Base-by-base conservation (phyloP, 1,139 yeast genomes). In the Candida sp. region DNA sequence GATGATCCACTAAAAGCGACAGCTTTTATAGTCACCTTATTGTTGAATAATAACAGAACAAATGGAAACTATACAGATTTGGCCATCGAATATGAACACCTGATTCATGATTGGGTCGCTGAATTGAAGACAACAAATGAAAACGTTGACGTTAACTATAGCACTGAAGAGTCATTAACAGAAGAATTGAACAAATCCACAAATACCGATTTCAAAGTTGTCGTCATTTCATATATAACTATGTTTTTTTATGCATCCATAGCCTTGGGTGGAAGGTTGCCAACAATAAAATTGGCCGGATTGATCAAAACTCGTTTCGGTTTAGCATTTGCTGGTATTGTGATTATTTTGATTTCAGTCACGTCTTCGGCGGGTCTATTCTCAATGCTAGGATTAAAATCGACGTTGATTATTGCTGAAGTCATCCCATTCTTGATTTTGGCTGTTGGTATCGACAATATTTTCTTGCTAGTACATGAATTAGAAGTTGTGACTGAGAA, bases 401-500 rank as follows among this genome's bases (percentile, higher is more conserved):
- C 96, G 0, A 93, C 98, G 0, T 70, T 93, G 35, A 91, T 93
- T 50, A 89, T 93, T 50, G 97, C 98, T 1, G 98, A 93, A 59
- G 98, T 93, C 4, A 93, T 93, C 37, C 98, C 98, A n/a, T 93
- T 93, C 56, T 68, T 93, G 56, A 86, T 93, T 5, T 71, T 93
- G 48, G 99, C 99, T 0, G 84, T 93, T 45, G 99, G 99, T 12
- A 93, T 93, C 23, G 99, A 93, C 63, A 93, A 93, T 58, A 87
- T 93, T 30, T 93, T 91, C 58, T 68, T 93, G 50, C 79, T 93
- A 22, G 85, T 89, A 1, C 93, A 89, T 60, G 96, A 89, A 56
- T 69, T 87, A 40, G 80, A 82, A 37, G 65, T 73, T 22, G 75
- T 84, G 12, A 76, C 76, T 45, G 70, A 73, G 67, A 33, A 35